Conservation (phyloP, 352 stramenopile genomes). For the Phytophthora rubi region DNA sequence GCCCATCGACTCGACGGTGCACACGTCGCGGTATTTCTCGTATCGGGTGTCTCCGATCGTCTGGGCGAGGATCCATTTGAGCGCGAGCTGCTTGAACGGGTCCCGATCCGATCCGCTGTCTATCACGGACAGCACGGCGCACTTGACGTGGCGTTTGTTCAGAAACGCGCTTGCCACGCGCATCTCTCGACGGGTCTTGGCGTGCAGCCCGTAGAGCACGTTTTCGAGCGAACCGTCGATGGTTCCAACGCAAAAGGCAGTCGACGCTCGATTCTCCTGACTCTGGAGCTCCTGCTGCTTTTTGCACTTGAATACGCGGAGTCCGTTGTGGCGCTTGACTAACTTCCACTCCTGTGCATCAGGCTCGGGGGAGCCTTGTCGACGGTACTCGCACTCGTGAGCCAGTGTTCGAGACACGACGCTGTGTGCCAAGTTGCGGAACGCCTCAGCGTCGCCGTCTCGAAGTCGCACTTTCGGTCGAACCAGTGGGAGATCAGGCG, state of each 20-base stretch:
- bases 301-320: constrained; percentile 28
- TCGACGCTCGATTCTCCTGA: constrained; percentile 18
- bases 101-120: constrained; percentile 30
- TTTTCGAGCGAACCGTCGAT: constrained; percentile 33
- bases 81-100: constrained; percentile 44
- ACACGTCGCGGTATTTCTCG: constrained; percentile 40
- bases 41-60: constrained; percentile 29
- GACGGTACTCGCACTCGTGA: constrained; percentile 45
- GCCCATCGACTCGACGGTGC: constrained; percentile 46
- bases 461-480: constrained; percentile 32
- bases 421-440: constrained; percentile 37
- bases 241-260: constrained; percentile 27
- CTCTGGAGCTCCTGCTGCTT: constrained; percentile 19
- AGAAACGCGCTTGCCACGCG: constrained; percentile 22
- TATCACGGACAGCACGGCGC: constrained; percentile 34
- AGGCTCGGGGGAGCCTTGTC: constrained; percentile 25
- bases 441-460: constrained; percentile 31
- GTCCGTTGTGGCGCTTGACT: constrained; percentile 31
- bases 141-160: constrained; percentile 30
- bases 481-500: constrained; percentile 6
- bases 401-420: constrained; percentile 47
- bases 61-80: constrained; percentile 48
- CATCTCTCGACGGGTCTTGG: constrained; percentile 34
- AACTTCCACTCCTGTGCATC: constrained; percentile 32
- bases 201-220: constrained; percentile 32